phyloP scores from a whole-genome alignment of 768 basidiomycete genomes.

The Clitopilus passeckerianus region DNA sequence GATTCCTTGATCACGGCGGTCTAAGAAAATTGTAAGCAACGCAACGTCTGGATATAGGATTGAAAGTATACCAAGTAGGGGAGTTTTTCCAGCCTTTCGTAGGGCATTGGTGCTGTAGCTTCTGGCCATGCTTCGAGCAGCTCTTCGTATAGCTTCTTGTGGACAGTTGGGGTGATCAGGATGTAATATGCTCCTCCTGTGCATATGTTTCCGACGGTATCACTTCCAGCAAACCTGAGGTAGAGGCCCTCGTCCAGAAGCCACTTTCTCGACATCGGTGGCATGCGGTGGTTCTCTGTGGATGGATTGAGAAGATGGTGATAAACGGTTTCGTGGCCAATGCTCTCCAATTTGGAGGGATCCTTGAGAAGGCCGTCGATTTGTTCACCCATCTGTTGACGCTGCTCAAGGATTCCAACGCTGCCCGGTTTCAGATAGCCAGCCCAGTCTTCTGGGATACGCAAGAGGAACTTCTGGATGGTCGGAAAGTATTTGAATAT shows the following conservation, averaged over 20 bases:
- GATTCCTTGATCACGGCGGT: constrained; percentile 44
- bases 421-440: constrained; percentile 29
- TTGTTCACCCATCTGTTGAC: constrained; percentile 26
- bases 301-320: constrained; percentile 29
- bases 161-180: constrained; percentile 23
- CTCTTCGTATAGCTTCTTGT: constrained; percentile 22
- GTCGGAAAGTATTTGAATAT: constrained; percentile 31
- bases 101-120: constrained; percentile 18
- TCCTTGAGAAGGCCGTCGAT: constrained; percentile 28
- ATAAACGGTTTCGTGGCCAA: constrained; percentile 31
- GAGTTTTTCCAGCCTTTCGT: constrained; percentile 36
- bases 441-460: constrained; percentile 27
- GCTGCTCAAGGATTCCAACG: constrained; percentile 26
- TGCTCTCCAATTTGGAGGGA: constrained; percentile 21
- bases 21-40: constrained; percentile 16
- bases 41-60: background rate
- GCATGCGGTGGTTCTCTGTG: constrained; percentile 22
- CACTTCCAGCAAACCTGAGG: constrained; percentile 36
- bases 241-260: constrained; percentile 31
- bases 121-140: constrained; percentile 37
- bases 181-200: constrained; percentile 30
- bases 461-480: constrained; percentile 22
- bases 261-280: constrained; percentile 25
- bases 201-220: constrained; percentile 36
- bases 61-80: constrained; percentile 34